These are phyloP conservation scores for Lavandula angustifolia DNA, from an alignment of 257 asterid species.

Conservation along the genomic window DNA sequence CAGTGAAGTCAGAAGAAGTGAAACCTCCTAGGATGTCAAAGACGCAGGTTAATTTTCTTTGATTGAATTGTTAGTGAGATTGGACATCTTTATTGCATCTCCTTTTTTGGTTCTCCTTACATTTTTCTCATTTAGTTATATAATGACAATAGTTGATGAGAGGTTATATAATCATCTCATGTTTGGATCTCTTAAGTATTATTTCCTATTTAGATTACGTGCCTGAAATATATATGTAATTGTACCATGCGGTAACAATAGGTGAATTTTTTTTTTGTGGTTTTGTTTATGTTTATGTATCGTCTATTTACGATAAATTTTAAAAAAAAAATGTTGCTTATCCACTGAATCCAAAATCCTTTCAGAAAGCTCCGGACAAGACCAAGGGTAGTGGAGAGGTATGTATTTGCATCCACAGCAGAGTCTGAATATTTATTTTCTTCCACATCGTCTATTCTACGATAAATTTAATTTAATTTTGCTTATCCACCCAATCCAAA, in stretches of 20 bases:
- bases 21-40: constrained; percentile 46
- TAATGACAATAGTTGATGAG: constrained; percentile 4
- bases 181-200: constrained; percentile 6
- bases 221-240: constrained; percentile 9
- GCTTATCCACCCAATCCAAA: constrained; percentile 5
- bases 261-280: background rate
- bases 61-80: constrained; percentile 7
- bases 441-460: background rate
- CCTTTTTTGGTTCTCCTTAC: background rate
- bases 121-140: background rate
- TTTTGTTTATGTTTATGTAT: constrained; percentile 10
- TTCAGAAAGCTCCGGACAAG: constrained; percentile 49
- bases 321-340: constrained; percentile 17
- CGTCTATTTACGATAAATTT: background rate
- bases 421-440: background rate
- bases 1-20: constrained; percentile 47
- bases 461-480: constrained; percentile 11
- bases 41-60: constrained; percentile 50
- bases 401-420: constrained; percentile 5
- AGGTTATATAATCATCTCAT: constrained; percentile 1
- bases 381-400: constrained; percentile 57
- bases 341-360: constrained; percentile 10
- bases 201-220: constrained; percentile 1
- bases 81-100: constrained; percentile 2
- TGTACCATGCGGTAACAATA: constrained; percentile 18